Conservation (phyloP, 2,329 filamentous ascomycete genomes). For the Sarocladiaceae sp. region DNA sequence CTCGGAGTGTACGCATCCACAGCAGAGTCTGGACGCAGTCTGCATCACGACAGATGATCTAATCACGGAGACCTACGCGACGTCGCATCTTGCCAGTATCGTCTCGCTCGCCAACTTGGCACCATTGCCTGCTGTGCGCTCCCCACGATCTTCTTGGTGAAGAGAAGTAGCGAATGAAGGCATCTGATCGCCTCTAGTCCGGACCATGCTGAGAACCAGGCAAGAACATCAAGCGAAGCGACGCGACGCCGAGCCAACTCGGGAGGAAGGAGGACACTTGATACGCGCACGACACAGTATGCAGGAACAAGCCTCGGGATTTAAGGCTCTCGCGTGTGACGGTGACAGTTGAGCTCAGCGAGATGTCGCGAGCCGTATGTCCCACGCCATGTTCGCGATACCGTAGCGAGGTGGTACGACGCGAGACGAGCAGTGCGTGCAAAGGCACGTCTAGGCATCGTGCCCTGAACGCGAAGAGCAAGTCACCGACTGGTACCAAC, state of each 20-base stretch:
- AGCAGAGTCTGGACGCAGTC: not conserved
- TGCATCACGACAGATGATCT: not conserved
- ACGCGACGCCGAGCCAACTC: not conserved
- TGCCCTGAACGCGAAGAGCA: no score
- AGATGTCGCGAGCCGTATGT: not conserved
- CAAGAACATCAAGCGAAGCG: no score
- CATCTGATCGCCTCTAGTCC: no score
- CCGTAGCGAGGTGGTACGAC: constrained; percentile 5
- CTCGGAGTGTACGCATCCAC: no score
- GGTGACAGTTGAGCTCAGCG: not conserved
- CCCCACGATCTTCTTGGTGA: not conserved
- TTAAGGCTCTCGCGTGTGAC: constrained; percentile 5
- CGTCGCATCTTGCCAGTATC: constrained; percentile 4
- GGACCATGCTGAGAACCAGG: no score
- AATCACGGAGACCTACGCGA: not conserved
- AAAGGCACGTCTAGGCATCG: no score
- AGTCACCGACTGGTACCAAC: no score
- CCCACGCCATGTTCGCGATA: constrained; percentile 1
- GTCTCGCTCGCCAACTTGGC: not conserved
- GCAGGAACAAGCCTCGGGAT: not conserved
- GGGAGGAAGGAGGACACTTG: not conserved
- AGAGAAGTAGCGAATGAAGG: no score
- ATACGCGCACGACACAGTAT: not conserved
- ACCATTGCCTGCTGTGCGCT: constrained; percentile 1
- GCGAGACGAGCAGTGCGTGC: no score